Base-by-base conservation (phyloP, 441 rosid species). In the Gossypium schwendimanii region DNA sequence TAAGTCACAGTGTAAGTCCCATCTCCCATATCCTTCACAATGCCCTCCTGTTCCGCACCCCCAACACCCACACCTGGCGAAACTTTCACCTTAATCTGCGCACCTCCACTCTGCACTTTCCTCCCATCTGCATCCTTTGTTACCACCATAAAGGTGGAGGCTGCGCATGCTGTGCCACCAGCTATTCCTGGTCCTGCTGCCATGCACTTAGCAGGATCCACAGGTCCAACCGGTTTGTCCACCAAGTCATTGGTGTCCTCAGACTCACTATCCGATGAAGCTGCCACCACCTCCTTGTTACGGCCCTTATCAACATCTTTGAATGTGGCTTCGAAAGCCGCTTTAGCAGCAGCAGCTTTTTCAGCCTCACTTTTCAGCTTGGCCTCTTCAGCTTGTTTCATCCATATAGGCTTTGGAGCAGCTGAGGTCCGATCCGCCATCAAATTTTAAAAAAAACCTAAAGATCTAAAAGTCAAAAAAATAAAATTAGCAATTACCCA, bases 301-400 rank as follows among this genome's bases (percentile, higher is more conserved):
- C 80, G 82, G 45, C 28, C 73, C 68, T 84, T 85, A 39, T 86
- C 88, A 11, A 79, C 65, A 62, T 81, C 90, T 77, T 81, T 91
- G 83, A 96, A 96, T 11, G 98, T 96, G 60, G 97, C 98, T 54
- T 93, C 99, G 7, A 93, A 92, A 17, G 99, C 97, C 4, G 99
- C 97, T 82, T 92, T 96, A 0, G 99, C 98, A 1, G 96, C 99
- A 0, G 99, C 98, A 8, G 85, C 84, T 79, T 89, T 93, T 82
- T 96, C 97, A 0, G 96, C 97, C 73, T 91, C 87, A 73, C 91
- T 93, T 79, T 96, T 96, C 69, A 90, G 81, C 79, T 96, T 96
- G 0, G 97, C 98, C 73, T 91, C 98, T 77, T 93, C 99, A 1
- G 98, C 98, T 68, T 93, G 97, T 80, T 96, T 96, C 90, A 91